Base-by-base conservation (phyloP, 1,284 basidiomycete genomes). In the Austroboletus niveus region DNA sequence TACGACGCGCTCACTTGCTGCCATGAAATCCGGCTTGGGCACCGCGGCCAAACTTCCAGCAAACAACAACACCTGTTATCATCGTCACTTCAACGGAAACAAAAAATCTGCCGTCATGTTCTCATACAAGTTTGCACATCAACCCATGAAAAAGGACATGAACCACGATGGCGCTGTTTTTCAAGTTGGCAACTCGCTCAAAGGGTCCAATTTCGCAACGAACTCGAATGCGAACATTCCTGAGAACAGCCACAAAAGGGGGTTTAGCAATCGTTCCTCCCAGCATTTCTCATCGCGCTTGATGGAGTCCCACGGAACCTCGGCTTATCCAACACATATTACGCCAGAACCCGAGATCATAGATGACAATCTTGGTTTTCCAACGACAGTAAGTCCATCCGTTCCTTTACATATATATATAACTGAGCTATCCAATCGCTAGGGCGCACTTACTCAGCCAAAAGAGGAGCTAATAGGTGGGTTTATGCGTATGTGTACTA, bases 101-200 rank as follows among this genome's bases (percentile, higher is more conserved):
- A 36, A 50, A 42, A 14, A 32, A 31, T 47, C 22, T 17, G 53
- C 30, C 10, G 7, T 38, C 32, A 62, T 66, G 51, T 50, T 55
- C 31, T 52, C 55, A 3, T 65, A 49, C 59, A 65, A 56, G 39
- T 60, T 68, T 38, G 48, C 54, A 15, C 42, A 47, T 2, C 47
- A 52, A 30, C 36, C 51, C 15, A 57, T 51, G 48, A 62, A 51
- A 39, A 51, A 56, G 29, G 53, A 62, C 7, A 29, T 20, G 2
- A 45, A 12, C 45, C 49, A 49, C 15, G 29, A 17, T 15, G 45
- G 48, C 17, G 5, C 38, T n/a, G 12, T 34, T 20, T 47, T 61
- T n/a, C 27, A 29, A 8, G 27, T 5, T 29, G 17, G 42, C 15
- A 29, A 20, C 27, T 43, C 48, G 10, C 43, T 51, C 46, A 59